phyloP scores from a whole-genome alignment of 805 yeast species.

The Wickerhamomyces pijperi region DNA sequence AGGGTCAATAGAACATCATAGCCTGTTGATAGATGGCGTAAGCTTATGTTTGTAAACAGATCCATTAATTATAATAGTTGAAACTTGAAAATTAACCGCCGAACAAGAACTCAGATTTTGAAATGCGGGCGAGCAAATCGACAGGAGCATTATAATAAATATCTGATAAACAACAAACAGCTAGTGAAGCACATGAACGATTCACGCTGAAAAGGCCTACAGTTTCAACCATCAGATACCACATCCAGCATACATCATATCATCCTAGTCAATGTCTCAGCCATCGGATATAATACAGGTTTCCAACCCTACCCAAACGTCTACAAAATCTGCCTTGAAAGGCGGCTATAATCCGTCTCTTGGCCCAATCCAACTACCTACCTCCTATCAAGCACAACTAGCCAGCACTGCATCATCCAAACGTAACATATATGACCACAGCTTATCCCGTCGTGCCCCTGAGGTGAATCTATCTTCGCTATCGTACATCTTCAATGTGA shows the following conservation, averaged over 20 bases:
- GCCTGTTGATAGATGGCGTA: too few relatives aligned
- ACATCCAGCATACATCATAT: too few relatives aligned
- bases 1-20: too few relatives aligned
- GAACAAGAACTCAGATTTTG: too few relatives aligned
- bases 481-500: constrained; percentile 59
- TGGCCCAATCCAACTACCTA: constrained; percentile 20
- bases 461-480: constrained; percentile 61
- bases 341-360: constrained; percentile 19
- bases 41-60: too few relatives aligned
- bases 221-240: too few relatives aligned
- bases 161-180: too few relatives aligned
- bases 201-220: too few relatives aligned
- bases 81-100: neutral
- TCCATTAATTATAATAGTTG: too few relatives aligned
- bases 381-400: constrained; percentile 12
- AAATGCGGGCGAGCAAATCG: too few relatives aligned
- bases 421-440: constrained; percentile 49
- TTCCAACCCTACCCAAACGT: constrained; percentile 2
- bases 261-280: neutral
- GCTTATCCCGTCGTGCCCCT: constrained; percentile 49
- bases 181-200: too few relatives aligned
- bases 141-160: too few relatives aligned
- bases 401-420: constrained; percentile 6
- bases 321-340: constrained; percentile 8
- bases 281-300: constrained; percentile 12